Conservation (phyloP, 768 basidiomycete genomes). For the Jaapia argillacea region DNA sequence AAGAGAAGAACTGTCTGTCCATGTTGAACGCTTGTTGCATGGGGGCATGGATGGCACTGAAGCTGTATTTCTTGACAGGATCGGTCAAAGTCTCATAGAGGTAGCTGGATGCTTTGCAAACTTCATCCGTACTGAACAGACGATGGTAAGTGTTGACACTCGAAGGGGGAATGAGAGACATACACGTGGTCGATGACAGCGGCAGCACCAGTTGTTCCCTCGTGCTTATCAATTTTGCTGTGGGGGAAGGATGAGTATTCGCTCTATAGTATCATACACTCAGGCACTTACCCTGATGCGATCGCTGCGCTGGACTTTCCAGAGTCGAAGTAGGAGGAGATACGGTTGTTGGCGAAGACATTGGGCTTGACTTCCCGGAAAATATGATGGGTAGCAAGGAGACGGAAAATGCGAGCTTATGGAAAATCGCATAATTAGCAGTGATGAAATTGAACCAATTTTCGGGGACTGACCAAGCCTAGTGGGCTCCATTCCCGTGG, state of each 20-base stretch:
- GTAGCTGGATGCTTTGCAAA: background rate
- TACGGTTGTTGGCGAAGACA: constrained; percentile 28
- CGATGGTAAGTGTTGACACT: background rate
- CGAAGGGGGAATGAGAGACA: background rate
- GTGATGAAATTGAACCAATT: background rate
- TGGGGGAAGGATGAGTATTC: background rate
- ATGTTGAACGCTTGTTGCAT: background rate
- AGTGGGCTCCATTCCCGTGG: background rate
- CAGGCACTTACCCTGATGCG: too few relatives aligned
- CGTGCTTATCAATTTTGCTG: constrained; percentile 6
- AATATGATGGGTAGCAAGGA: constrained; percentile 27
- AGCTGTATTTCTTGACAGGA: background rate
- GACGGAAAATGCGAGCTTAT: constrained; percentile 15
- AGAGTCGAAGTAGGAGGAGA: constrained; percentile 26
- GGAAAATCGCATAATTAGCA: background rate
- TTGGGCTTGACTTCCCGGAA: constrained; percentile 26
- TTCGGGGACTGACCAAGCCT: background rate
- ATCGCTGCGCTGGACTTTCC: constrained; percentile 14
- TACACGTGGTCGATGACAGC: constrained; percentile 13
- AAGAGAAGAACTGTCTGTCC: background rate
- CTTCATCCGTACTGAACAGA: constrained; percentile 8
- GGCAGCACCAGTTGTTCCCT: constrained; percentile 9
- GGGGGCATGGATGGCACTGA: background rate
- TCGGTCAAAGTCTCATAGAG: background rate
- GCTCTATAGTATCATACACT: background rate